phyloP scores from a whole-genome alignment of 2,329 filamentous ascomycete genomes.

The Alternaria sp. region DNA sequence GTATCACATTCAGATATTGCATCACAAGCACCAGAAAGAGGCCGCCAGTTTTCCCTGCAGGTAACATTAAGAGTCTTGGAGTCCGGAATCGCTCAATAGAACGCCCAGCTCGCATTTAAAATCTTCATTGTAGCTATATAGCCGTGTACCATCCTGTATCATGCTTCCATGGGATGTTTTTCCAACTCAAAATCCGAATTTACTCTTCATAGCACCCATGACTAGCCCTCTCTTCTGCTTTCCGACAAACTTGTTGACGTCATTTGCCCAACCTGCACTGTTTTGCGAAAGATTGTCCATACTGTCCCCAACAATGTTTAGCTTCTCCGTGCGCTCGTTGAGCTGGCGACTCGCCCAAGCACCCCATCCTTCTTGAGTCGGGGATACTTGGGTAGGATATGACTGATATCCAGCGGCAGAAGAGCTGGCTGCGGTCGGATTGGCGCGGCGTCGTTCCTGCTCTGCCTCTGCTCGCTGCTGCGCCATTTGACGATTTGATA shows the following conservation, averaged over 20 bases:
- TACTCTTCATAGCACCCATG: conserved; percentile 61
- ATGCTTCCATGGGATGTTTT: neutral
- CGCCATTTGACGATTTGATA: conserved; percentile 85
- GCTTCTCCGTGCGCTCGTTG: conserved; percentile 86
- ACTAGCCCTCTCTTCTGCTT: conserved; percentile 88
- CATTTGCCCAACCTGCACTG: conserved; percentile 83
- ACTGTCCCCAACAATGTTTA: conserved; percentile 81
- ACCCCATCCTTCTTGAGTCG: conserved; percentile 62
- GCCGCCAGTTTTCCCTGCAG: neutral
- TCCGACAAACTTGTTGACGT: conserved; percentile 84
- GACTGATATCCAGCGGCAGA: conserved; percentile 35
- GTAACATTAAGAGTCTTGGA: neutral
- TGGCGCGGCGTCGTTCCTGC: conserved; percentile 53
- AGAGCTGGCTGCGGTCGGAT: conserved; percentile 40
- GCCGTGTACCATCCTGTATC: neutral
- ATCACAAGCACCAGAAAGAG: neutral
- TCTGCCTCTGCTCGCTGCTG: conserved; percentile 78
- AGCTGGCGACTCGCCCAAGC: conserved; percentile 86
- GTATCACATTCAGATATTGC: neutral
- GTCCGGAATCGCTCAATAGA: neutral
- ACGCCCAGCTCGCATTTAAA: neutral
- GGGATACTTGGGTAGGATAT: conserved; percentile 22
- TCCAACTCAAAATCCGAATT: conserved; percentile 36
- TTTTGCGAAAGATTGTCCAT: conserved; percentile 84
- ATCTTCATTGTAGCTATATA: neutral